These are phyloP conservation scores for Phanerochaete carnosa DNA, from an alignment of 768 basidiomycete species.

Conservation along the genomic window DNA sequence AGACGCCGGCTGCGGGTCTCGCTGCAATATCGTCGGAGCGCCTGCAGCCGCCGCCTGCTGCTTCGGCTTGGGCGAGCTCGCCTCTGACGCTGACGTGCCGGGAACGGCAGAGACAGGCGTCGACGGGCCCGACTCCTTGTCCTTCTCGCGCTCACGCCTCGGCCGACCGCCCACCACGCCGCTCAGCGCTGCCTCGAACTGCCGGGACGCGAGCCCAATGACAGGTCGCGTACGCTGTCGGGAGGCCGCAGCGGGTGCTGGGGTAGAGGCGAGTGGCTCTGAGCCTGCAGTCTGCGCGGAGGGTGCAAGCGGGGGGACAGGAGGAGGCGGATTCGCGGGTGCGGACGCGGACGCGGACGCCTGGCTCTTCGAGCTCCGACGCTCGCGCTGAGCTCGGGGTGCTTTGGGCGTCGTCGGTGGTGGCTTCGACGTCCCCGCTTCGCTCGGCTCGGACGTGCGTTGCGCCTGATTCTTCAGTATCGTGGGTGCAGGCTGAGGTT, in stretches of 20 bases:
- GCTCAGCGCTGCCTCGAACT: slow-evolving; percentile 71
- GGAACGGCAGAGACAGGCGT: not conserved
- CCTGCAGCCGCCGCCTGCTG: not conserved
- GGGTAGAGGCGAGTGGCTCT: slow-evolving; percentile 7
- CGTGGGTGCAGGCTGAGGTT: not conserved
- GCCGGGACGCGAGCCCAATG: slow-evolving; percentile 59
- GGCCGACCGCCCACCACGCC: slow-evolving; percentile 40
- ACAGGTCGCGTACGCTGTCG: slow-evolving; percentile 51
- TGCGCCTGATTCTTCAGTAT: not conserved
- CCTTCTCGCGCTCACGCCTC: slow-evolving; percentile 36
- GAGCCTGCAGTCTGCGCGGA: slow-evolving; percentile 11
- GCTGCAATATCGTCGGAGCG: not conserved
- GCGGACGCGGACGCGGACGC: not conserved
- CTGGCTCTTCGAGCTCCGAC: slow-evolving; percentile 6
- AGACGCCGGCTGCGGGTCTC: not conserved
- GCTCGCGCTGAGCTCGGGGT: slow-evolving; percentile 3
- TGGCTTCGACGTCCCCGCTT: not conserved
- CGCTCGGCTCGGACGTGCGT: not conserved
- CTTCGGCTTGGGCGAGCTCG: not conserved
- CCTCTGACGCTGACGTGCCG: not conserved
- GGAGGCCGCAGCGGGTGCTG: slow-evolving; percentile 22
- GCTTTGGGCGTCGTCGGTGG: not conserved
- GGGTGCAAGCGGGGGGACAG: slow-evolving; percentile 22
- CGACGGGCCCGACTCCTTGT: slow-evolving; percentile 14
- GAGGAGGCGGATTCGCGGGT: slow-evolving; percentile 11